Conservation (phyloP, 208 protist species). For the Acanthamoeba sp. region DNA sequence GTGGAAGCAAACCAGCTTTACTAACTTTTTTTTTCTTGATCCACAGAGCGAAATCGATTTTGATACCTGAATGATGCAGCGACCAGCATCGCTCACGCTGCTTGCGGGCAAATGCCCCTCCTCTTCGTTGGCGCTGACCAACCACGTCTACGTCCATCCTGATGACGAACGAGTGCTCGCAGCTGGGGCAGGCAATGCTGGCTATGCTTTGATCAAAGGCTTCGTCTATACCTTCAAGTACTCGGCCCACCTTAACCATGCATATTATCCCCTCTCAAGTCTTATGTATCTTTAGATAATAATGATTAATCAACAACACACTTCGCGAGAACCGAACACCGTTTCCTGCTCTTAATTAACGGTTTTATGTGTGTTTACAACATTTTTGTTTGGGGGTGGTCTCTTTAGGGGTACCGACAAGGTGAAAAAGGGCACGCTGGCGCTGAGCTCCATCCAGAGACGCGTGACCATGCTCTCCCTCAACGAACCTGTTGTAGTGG, state of each 20-base stretch:
- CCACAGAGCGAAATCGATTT: too few species aligned
- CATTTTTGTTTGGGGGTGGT: too few species aligned
- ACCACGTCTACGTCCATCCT: neutral
- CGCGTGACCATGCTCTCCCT: neutral
- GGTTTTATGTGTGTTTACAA: too few species aligned
- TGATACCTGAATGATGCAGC: too few species aligned
- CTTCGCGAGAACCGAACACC: too few species aligned
- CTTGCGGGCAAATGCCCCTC: neutral
- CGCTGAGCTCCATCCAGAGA: neutral
- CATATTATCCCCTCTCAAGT: neutral
- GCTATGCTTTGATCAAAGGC: slow-evolving; percentile 2
- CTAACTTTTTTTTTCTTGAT: too few species aligned
- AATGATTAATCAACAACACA: too few species aligned
- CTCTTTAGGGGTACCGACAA: neutral
- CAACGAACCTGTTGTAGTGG: neutral
- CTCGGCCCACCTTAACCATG: neutral
- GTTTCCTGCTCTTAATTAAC: too few species aligned
- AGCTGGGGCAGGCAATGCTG: neutral
- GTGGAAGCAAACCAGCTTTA: too few species aligned
- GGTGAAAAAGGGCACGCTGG: slow-evolving; percentile 10
- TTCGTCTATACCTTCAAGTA: slow-evolving; percentile 27
- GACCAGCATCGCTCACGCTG: neutral
- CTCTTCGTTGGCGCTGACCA: slow-evolving; percentile 7
- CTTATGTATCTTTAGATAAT: too few species aligned
- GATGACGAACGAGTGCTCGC: neutral